Percentiles rank a stretch among this genome's conserved stretches.
These are phyloP conservation scores for Pseudocercospora eumusae DNA, from an alignment of 2,329 filamentous ascomycete genomes.

Conservation along the genomic window DNA sequence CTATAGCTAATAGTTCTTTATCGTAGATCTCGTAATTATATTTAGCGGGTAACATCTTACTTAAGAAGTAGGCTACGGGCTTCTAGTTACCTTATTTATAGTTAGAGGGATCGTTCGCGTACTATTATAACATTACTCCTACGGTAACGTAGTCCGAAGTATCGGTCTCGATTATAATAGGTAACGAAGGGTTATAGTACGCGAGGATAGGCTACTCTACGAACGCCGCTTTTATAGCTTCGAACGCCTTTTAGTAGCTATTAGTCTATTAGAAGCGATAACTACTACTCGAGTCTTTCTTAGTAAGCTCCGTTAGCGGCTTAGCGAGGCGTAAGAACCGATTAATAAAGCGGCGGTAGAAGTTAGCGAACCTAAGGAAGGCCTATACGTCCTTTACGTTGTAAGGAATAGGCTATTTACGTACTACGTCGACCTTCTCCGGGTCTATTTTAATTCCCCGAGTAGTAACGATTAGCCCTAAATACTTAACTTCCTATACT, in stretches of 20 bases:
- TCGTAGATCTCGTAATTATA: background rate
- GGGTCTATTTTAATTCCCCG: background rate
- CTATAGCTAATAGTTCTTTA: background rate
- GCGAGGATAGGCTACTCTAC: background rate
- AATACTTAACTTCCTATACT: slow-evolving; percentile 20
- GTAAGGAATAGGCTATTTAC: background rate
- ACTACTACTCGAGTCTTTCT: background rate
- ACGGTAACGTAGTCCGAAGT: background rate
- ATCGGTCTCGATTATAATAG: background rate
- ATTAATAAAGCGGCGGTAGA: background rate
- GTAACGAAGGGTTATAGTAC: background rate
- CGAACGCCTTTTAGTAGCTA: background rate
- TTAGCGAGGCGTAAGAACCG: background rate
- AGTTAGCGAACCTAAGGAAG: background rate
- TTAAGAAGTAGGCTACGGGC: background rate
- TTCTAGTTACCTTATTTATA: background rate
- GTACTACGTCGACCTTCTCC: background rate
- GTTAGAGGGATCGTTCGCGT: background rate
- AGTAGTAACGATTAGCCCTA: slow-evolving; percentile 21
- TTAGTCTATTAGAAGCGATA: background rate
- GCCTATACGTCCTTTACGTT: slow-evolving; percentile 2
- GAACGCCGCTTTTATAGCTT: background rate
- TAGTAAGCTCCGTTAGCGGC: background rate
- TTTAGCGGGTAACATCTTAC: background rate
- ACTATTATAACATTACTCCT: background rate